Evolutionary conservation across 768 basidiomycete genomes (phyloP), one percentile per base, ranked within the genome.

Genomic region (Lactarius trivialis): DNA sequence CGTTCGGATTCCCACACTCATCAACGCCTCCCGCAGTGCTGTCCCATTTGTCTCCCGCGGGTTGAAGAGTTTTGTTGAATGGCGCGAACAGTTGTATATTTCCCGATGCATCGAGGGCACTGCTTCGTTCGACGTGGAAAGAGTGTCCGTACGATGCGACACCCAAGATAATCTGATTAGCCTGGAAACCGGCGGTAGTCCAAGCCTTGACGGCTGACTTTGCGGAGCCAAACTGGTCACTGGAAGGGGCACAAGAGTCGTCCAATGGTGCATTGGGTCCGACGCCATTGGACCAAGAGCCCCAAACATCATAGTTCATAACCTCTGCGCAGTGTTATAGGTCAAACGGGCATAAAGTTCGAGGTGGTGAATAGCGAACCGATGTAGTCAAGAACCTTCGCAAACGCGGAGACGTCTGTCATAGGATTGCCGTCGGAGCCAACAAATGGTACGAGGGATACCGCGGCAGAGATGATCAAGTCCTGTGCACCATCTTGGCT

Each of bases 91-190:
- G 37, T n/a, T 74, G 73, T 33, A 87, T 70, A 9, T 67, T 65
- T 11, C 69, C 75, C 9, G 52, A 58, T 17, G 67, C 56, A 57
- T 70, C 61, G 61, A 80, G 68, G 0, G 82, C 82, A 37, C 74
- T 66, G 21, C 61, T 67, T 4, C 70, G 51, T 8, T 77, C 69
- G 41, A 82, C 78, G 12, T 65, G 24, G 78, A 78, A 94, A 24
- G 90, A 84, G 74, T 92, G 92, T 0, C 91, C 91, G 73, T 92
- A 96, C 19, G 86, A 76, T 14, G 93, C 83, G 0, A 96, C 85
- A 57, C 93, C 95, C 7, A 98, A 82, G 32, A 93, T 83, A 60
- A 96, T 85, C 75, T 89, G 75, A 56, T 79, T 24, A 14, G 9
- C 0, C 0, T 65, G 67, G n/a, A 67, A 62, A 12, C 61, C 61